Percentiles rank a stretch among this genome's conserved stretches.
phyloP scores from a whole-genome alignment of 2,329 filamentous ascomycete species.

The Phialophora tarda region DNA sequence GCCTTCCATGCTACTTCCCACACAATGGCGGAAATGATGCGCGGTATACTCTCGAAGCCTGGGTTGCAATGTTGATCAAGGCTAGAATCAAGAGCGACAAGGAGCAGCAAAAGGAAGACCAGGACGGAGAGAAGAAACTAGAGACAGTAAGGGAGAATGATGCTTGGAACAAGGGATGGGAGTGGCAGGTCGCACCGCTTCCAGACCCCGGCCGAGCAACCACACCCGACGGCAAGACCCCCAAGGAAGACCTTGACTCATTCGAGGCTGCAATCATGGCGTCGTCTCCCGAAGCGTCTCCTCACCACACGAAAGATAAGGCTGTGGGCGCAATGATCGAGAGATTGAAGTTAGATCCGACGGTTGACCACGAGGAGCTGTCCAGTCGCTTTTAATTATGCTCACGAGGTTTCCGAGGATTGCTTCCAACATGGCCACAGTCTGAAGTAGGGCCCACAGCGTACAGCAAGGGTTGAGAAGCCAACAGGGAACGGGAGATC shows the following conservation, averaged over 20 bases:
- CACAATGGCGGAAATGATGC: constrained; percentile 91
- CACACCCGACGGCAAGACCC: constrained; percentile 1
- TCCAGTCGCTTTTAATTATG: constrained; percentile 1
- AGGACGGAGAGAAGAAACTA: neutral
- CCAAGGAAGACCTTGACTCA: constrained; percentile 20
- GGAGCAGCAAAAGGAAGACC: constrained; percentile 13
- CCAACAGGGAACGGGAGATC: neutral
- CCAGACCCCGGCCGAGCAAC: neutral
- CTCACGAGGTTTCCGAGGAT: neutral
- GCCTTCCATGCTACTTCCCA: constrained; percentile 67
- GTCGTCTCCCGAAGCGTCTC: constrained; percentile 20
- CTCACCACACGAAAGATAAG: constrained; percentile 15
- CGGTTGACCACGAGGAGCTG: constrained; percentile 20
- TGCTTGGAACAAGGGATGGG: neutral
- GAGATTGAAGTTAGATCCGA: constrained; percentile 24
- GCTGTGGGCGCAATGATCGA: constrained; percentile 14
- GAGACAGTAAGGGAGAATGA: neutral
- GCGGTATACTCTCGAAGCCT: constrained; percentile 74
- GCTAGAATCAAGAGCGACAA: constrained; percentile 40
- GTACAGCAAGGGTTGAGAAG: neutral
- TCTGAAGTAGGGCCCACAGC: neutral
- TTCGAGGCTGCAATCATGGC: constrained; percentile 28
- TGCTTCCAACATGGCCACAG: neutral
- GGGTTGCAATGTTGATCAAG: constrained; percentile 66
- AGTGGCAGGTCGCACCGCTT: neutral